A percentile compares a stretch with the other conserved stretches of the same genome.
phyloP scores from a whole-genome alignment of 768 basidiomycete species.

The Pleurotus tuoliensis region DNA sequence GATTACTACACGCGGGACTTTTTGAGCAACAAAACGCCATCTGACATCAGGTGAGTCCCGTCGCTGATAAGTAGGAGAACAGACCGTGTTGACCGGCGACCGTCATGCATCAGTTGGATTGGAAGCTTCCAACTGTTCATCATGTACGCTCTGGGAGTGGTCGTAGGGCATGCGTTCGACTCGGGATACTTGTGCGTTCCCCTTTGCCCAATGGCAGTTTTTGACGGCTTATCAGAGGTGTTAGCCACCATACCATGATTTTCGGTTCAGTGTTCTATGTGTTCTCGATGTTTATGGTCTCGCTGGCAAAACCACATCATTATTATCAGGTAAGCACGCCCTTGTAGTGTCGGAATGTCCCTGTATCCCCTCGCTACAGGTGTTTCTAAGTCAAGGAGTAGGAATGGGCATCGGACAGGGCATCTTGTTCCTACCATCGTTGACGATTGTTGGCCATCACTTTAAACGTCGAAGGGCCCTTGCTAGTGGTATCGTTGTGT shows the following conservation, averaged over 20 bases:
- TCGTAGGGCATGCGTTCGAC: constrained; percentile 26
- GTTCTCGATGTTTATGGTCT: constrained; percentile 34
- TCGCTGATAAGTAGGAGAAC: neutral
- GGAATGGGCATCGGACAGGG: constrained; percentile 30
- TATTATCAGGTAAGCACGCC: constrained; percentile 25
- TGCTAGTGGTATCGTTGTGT: constrained; percentile 34
- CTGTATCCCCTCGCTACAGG: constrained; percentile 7
- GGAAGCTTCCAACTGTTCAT: constrained; percentile 34
- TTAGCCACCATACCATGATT: constrained; percentile 33
- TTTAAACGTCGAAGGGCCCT: constrained; percentile 30
- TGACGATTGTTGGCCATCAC: constrained; percentile 34
- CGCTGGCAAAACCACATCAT: constrained; percentile 29
- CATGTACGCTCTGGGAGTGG: constrained; percentile 22
- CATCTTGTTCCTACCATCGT: constrained; percentile 34
- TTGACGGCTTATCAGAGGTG: neutral
- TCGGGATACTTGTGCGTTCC: constrained; percentile 22
- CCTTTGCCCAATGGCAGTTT: neutral
- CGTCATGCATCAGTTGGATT: constrained; percentile 20
- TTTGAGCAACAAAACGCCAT: constrained; percentile 33
- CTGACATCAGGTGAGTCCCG: constrained; percentile 36
- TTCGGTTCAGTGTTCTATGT: constrained; percentile 36
- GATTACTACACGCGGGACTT: constrained; percentile 42
- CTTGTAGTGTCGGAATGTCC: neutral
- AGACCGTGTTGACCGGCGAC: too few relatives aligned
- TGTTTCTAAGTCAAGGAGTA: constrained; percentile 36